Base-by-base conservation (phyloP, 2,329 filamentous ascomycete genomes). In the Ophidiomyces ophidiicola region DNA sequence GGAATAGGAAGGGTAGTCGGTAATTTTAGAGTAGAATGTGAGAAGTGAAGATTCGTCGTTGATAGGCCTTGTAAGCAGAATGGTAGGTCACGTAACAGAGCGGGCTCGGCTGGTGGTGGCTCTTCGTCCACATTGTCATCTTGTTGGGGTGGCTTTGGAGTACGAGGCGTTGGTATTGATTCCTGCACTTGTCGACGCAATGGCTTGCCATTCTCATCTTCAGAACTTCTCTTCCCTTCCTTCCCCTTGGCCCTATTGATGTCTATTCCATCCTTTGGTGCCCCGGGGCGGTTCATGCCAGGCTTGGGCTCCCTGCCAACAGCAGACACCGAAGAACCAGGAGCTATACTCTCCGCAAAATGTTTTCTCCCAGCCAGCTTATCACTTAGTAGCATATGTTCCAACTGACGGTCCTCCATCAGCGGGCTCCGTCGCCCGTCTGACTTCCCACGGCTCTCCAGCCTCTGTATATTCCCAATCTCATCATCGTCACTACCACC, bases 51-150 rank as follows among this genome's bases (percentile, higher is more conserved):
- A 47, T 87, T 84, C 1, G 81, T 80, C 0, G 88, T 94, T 1
- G 86, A 92, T 2, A 96, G 68, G 0, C 90, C 90, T 60, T 96
- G 90, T 0, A 96, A 68, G 0, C 87, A 94, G 54, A 90, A 96
- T 0, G 90, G 87, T 3, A 96, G 67, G 54, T 96, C 88, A 48
- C 81, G 73, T 15, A 87, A 63, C 8, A 87, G 68, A 11, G 70
- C 69, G 18, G 72, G 70, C 55, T 87, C 82, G 1, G 75, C 64
- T 14, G 36, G 36, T 11, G 43, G 46, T n/a, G 31, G 15, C 6
- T 25, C 30, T 15, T 45, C 36, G 17, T 45, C 44, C 10, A 19
- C 26, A 32, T 26, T 14, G n/a, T 33, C 37, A 15, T 32, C 18
- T 7, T 43, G 33, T 17, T 43, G 40, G 11, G 36, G 26, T 17